A percentile compares a stretch with the other conserved stretches of the same genome.
These are phyloP conservation scores for Pholiota adiposa DNA, from an alignment of 1,284 basidiomycete genomes.

Conservation along the genomic window DNA sequence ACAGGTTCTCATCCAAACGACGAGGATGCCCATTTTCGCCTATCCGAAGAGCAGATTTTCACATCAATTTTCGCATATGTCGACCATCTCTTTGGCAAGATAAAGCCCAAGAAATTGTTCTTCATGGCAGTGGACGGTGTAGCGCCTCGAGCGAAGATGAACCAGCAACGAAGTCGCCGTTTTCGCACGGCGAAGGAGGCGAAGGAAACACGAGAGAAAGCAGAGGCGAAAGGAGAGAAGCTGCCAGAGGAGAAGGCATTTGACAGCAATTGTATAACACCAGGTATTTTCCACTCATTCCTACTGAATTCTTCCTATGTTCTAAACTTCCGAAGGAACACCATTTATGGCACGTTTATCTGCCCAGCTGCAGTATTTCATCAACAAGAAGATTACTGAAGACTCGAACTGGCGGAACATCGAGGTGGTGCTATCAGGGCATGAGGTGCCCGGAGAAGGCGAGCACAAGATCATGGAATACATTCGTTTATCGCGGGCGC, in stretches of 20 bases:
- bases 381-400: constrained; percentile 96
- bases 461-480: constrained; percentile 99
- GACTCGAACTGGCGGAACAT: constrained; percentile 94
- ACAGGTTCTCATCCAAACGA: constrained; percentile 92
- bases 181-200: constrained; percentile 96
- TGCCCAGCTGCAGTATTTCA: constrained; percentile 92
- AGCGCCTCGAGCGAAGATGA: constrained; percentile 99
- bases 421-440: constrained; percentile 95
- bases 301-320: not conserved
- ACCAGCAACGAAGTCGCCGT: constrained; percentile 94
- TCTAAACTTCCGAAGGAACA: constrained; percentile 69
- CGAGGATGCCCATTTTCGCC: constrained; percentile 92
- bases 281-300: constrained; percentile 59
- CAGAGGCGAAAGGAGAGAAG: constrained; percentile 87
- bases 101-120: constrained; percentile 95
- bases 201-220: constrained; percentile 86
- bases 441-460: constrained; percentile 98
- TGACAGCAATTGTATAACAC: constrained; percentile 99
- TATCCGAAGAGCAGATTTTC: constrained; percentile 97
- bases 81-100: constrained; percentile 95
- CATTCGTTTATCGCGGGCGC: constrained; percentile 92
- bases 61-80: constrained; percentile 97
- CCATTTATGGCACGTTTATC: constrained; percentile 94
- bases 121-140: constrained; percentile 99
- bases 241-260: constrained; percentile 94